phyloP scores from a whole-genome alignment of 805 yeast genomes.

The Teunomyces kruisii region DNA sequence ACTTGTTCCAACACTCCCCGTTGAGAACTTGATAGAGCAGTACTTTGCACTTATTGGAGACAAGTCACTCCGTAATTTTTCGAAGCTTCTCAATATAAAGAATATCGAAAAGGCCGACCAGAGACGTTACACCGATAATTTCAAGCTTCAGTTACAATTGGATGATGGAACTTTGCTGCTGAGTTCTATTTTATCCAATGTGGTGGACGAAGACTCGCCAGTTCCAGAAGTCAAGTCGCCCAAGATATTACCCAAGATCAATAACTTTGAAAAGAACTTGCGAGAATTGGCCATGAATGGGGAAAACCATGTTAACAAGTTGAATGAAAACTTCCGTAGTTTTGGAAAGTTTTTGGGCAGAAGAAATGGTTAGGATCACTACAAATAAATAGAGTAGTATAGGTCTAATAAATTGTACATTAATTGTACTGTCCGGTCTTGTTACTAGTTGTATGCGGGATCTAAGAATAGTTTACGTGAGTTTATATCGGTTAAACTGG shows the following conservation, averaged over 20 bases:
- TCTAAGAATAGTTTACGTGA: too few relatives aligned
- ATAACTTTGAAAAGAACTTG: constrained; percentile 46
- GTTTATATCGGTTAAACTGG: background rate
- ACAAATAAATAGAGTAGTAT: too few relatives aligned
- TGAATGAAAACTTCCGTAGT: constrained; percentile 64
- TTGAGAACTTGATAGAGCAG: constrained; percentile 57
- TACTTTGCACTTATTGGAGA: constrained; percentile 71
- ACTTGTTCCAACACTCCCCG: constrained; percentile 62
- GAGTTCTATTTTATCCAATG: constrained; percentile 29
- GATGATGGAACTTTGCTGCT: constrained; percentile 24
- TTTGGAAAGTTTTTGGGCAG: constrained; percentile 55
- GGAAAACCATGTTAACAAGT: constrained; percentile 60
- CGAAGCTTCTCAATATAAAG: constrained; percentile 63
- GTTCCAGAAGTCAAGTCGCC: constrained; percentile 21
- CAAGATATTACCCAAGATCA: constrained; percentile 29
- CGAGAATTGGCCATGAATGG: constrained; percentile 48
- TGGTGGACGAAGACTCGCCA: constrained; percentile 27
- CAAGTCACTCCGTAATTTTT: constrained; percentile 58
- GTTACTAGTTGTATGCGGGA: too few relatives aligned
- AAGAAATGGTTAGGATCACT: constrained; percentile 17
- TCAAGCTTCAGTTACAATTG: constrained; percentile 34
- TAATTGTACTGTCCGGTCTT: too few relatives aligned
- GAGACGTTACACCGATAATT: constrained; percentile 34
- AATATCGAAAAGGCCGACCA: constrained; percentile 41
- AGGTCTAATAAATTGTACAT: too few relatives aligned